Conservation (phyloP, 1,139 yeast species). For the Pichia sp. region DNA sequence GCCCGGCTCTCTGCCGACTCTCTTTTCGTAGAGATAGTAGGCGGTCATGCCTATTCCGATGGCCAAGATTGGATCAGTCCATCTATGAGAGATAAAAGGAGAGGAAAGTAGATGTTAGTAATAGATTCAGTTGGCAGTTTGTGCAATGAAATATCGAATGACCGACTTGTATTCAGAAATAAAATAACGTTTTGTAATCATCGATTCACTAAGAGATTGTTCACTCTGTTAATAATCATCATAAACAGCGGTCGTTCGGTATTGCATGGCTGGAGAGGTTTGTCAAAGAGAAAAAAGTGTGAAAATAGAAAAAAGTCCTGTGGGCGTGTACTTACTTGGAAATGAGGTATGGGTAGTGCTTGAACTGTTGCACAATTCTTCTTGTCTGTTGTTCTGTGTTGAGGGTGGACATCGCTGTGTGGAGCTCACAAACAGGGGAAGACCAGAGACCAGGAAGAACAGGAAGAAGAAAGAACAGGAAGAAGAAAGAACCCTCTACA, state of each 20-base stretch:
- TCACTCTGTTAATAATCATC: conserved; percentile 9
- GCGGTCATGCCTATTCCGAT: conserved; percentile 56
- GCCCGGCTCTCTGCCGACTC: conserved; percentile 55
- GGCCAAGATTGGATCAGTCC: conserved; percentile 58
- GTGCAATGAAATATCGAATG: not conserved
- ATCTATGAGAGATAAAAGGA: conserved; percentile 16
- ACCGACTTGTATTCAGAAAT: not conserved
- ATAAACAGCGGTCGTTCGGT: no score
- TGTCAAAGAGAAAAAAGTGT: conserved; percentile 12
- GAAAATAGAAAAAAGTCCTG: no score
- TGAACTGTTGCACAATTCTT: conserved; percentile 22
- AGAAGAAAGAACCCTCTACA: no score
- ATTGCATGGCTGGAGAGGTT: no score
- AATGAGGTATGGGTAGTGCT: conserved; percentile 31
- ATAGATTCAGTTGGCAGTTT: no score
- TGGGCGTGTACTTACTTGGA: conserved; percentile 25
- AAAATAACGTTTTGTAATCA: conserved; percentile 15
- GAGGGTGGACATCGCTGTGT: not conserved
- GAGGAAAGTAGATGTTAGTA: no score
- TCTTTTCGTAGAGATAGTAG: conserved; percentile 56
- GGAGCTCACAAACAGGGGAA: not conserved
- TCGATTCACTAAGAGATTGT: conserved; percentile 9
- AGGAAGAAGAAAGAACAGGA: not conserved
- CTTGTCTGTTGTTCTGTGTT: conserved; percentile 9
- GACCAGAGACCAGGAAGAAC: no score